Conservation (phyloP, 2,329 filamentous ascomycete genomes). For the Ascochyta pisi region DNA sequence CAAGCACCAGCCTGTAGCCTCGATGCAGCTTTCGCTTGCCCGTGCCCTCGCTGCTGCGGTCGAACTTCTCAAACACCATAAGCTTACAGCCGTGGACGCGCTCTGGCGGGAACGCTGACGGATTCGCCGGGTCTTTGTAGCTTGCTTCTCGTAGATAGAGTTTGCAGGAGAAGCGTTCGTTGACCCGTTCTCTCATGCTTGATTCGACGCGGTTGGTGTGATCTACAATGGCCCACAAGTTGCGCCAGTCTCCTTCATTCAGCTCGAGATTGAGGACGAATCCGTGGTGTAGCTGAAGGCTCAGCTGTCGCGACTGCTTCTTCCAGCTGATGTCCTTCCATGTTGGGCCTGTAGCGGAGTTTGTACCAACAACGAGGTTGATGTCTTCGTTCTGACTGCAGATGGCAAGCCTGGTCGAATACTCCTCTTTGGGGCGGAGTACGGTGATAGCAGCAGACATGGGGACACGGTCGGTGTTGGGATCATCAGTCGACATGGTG, state of each 20-base stretch:
- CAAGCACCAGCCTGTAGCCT: conserved; percentile 78
- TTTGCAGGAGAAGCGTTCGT: conserved; percentile 75
- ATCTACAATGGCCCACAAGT: conserved; percentile 82
- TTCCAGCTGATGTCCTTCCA: conserved; percentile 88
- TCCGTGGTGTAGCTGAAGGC: conserved; percentile 75
- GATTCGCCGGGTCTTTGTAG: conserved; percentile 77
- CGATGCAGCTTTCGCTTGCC: conserved; percentile 76
- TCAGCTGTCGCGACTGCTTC: conserved; percentile 68
- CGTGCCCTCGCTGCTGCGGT: conserved; percentile 73
- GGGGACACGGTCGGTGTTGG: conserved; percentile 68
- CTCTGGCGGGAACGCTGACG: conserved; percentile 77
- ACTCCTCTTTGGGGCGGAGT: conserved; percentile 71
- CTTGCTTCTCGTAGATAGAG: conserved; percentile 76
- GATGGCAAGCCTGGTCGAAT: conserved; percentile 74
- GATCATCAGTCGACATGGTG: conserved; percentile 74
- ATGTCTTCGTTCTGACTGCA: conserved; percentile 81
- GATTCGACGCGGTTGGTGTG: conserved; percentile 79
- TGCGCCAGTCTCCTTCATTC: conserved; percentile 77
- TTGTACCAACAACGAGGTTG: conserved; percentile 74
- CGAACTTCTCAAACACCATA: conserved; percentile 74
- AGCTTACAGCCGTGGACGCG: conserved; percentile 74
- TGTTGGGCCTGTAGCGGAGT: conserved; percentile 70
- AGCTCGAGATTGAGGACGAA: conserved; percentile 76
- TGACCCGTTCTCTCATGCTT: conserved; percentile 70
- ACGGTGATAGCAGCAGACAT: conserved; percentile 80